Evolutionary conservation across 2,329 filamentous ascomycete genomes (phyloP), one percentile per base, ranked within the genome.

Genomic region (Aspergillus caelatus): DNA sequence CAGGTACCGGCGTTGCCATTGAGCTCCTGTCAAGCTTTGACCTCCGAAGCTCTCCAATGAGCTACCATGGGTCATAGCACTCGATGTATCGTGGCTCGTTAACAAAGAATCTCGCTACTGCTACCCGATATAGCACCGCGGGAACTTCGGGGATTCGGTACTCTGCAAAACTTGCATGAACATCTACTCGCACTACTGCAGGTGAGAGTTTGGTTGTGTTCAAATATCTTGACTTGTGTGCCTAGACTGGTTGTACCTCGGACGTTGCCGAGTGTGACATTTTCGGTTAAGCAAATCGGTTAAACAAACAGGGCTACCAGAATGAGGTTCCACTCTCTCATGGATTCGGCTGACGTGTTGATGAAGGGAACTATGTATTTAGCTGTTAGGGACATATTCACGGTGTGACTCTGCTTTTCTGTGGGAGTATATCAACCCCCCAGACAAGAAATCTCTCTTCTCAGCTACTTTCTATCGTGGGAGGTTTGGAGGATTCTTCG

Each of bases 401-500:
- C 2, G n/a, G 43, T 2, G n/a, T 12, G 11, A 4, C n/a, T 8
- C 23, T 46, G n/a, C n/a, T 12, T 21, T n/a, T 3, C 10, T 12
- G n/a, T 14, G 21, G 3, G n/a, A 23, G 4, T 4, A 46, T 21
- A 2, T 11, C n/a, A 2, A 5, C 1, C 43, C 19, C 26, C 9
- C 43, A 46, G n/a, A 41, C 39, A n/a, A 14, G 3, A 16, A 12
- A 23, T 10, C 41, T 11, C 10, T 43, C 4, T 21, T 45, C 21
- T 23, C 43, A 4, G 21, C 43, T 12, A 23, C 6, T 4, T 21
- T 19, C 1, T 10, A 5, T 45, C 10, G 23, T 12, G 9, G 11
- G n/a, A 8, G 0, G 4, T 1, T 14, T 7, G n/a, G 1, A 8
- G 39, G 39, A 19, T n/a, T 4, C 1, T 3, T 19, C 39, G 26